Percentiles rank a stretch among this genome's conserved stretches.
Conservation (phyloP, 306 rosid genomes). For the Inga oerstediana region DNA sequence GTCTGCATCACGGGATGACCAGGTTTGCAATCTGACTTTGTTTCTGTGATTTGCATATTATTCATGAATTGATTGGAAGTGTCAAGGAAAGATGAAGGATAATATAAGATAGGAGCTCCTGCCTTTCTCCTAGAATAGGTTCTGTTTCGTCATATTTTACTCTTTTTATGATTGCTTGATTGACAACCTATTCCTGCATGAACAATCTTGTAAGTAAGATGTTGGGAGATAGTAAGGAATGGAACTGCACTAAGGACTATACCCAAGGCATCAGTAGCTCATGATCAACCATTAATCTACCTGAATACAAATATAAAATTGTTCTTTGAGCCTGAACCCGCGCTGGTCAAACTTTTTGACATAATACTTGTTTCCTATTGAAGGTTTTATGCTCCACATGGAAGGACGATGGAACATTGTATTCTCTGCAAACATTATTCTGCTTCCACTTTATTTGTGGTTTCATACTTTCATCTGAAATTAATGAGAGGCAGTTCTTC, state of each 20-base stretch:
- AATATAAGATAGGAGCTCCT: background rate
- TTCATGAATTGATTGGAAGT: background rate
- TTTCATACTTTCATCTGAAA: background rate
- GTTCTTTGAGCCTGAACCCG: background rate
- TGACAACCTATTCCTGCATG: background rate
- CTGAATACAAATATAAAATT: background rate
- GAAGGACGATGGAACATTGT: conserved; percentile 87
- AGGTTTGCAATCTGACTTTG: conserved; percentile 42
- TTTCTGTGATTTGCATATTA: background rate
- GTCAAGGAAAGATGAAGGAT: background rate
- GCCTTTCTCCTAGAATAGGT: background rate
- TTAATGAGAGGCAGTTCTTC: background rate
- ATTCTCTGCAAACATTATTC: background rate
- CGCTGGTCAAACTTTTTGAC: background rate
- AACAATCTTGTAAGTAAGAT: conserved; percentile 48
- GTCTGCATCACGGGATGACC: conserved; percentile 75
- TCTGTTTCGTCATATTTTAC: background rate
- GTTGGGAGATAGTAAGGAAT: conserved; percentile 67
- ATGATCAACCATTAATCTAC: conserved; percentile 61
- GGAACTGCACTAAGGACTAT: conserved; percentile 46
- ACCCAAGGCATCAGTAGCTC: conserved; percentile 63
- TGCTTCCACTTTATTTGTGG: background rate
- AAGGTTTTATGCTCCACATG: conserved; percentile 89
- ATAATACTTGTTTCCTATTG: background rate
- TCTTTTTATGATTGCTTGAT: conserved; percentile 11